Evolutionary conservation across 352 stramenopile genomes (phyloP).

Genomic region (Phytopythium vexans): DNA sequence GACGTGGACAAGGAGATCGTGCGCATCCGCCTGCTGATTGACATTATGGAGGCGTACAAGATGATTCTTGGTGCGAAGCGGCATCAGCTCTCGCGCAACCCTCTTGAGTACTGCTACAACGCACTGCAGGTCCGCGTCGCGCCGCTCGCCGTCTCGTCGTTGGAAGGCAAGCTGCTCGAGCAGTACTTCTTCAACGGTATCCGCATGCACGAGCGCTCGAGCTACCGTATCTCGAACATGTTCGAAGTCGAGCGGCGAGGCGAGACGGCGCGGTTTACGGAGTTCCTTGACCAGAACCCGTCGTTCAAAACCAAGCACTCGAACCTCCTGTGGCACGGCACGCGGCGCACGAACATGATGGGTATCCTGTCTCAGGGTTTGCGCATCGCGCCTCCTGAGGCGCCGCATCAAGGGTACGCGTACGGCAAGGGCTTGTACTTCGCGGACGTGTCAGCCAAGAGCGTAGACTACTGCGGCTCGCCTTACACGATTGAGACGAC

Average conservation of each 20-base stretch:
- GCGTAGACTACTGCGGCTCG: conserved; percentile 63
- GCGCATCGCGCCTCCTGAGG: conserved; percentile 83
- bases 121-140: conserved; percentile 61
- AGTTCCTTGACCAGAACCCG: conserved; percentile 34
- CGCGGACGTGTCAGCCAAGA: conserved; percentile 75
- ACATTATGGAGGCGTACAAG: conserved; percentile 79
- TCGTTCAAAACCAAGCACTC: conserved; percentile 35
- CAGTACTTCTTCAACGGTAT: conserved; percentile 68
- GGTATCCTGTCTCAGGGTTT: conserved; percentile 83
- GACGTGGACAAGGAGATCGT: conserved; percentile 71
- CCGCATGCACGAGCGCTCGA: conserved; percentile 11
- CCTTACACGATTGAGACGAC: conserved; percentile 44
- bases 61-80: conserved; percentile 66
- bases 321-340: conserved; percentile 85
- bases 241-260: conserved; percentile 63
- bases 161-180: conserved; percentile 46
- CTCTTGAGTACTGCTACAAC: conserved; percentile 80
- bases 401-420: conserved; percentile 72
- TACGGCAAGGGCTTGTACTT: conserved; percentile 90
- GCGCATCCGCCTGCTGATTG: conserved; percentile 50
- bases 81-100: conserved; percentile 30
- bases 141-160: conserved; percentile 17
- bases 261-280: conserved; percentile 45
- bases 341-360: conserved; percentile 79
- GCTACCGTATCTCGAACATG: conserved; percentile 59